Base-by-base conservation (phyloP, 1,139 yeast species). In the Geotrichum aggregatum region DNA sequence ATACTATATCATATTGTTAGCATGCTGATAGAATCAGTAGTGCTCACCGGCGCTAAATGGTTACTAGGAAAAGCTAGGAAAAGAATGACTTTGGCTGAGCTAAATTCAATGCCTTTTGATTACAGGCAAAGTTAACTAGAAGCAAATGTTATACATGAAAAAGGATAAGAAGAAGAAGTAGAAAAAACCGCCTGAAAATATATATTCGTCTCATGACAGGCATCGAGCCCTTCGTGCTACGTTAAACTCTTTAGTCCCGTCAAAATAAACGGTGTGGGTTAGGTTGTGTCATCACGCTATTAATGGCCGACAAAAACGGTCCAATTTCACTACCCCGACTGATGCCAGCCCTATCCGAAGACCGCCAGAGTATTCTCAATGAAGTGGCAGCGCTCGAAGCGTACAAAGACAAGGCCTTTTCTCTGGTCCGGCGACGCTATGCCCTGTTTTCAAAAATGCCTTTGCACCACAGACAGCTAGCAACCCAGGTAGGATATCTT, bases 391-490 rank as follows among this genome's bases (percentile, higher is more conserved):
- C 82, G 10, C 66, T 83, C 16, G 72, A 75, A 34, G 65, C 70
- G 10, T 83, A 83, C 58, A 63, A 71, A 1, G 49, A 57, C 1
- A 69, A 72, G 46, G 71, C 78, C 3, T 68, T 70, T 44, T 66
- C 65, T 11, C 66, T 75, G 69, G 79, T 78, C 51, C 77, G 76
- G 42, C 67, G 78, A 47, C 72, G 79, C 47, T 68, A 76, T 19
- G 67, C 66, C 43, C 57, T 79, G 42, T 78, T 75, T 64, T 74
- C 74, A 52, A 62, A 73, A 61, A 72, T 82, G 77, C 67, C 77
- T 4, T 74, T 78, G 74, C 71, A 78, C 53, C 87, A 82, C 59
- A 84, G 80, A 60, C 70, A 72, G 33, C 61, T 79, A 33, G 78
- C 81, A 41, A 74, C 74, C 22, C 72, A 76, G 18, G 74, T 76